These are phyloP conservation scores for Chaetomium cochliodes DNA, from an alignment of 495 filamentous ascomycete species.

Conservation along the genomic window DNA sequence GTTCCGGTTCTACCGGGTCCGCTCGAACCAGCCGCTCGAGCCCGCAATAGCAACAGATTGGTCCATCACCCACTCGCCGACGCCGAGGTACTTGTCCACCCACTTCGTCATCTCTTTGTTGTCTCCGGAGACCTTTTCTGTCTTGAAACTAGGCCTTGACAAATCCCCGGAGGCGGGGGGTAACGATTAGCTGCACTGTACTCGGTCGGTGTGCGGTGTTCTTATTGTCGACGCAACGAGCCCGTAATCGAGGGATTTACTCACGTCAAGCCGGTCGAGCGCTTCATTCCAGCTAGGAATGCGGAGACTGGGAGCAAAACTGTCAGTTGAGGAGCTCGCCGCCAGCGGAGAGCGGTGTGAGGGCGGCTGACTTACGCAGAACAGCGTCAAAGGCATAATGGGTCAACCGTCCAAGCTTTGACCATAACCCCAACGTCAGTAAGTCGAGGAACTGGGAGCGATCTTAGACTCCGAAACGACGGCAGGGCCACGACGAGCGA, in stretches of 20 bases:
- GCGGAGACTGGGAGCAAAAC: slow-evolving; percentile 69
- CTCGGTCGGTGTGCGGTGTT: background rate
- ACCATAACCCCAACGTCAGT: slow-evolving; percentile 59
- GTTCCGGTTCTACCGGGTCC: slow-evolving; percentile 63
- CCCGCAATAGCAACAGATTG: slow-evolving; percentile 89
- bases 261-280: slow-evolving; percentile 96
- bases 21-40: slow-evolving; percentile 83
- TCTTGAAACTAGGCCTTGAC: slow-evolving; percentile 76
- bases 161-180: slow-evolving; percentile 37
- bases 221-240: background rate
- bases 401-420: slow-evolving; percentile 83
- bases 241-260: slow-evolving; percentile 37
- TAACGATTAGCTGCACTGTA: slow-evolving; percentile 28
- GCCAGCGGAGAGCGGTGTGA: background rate
- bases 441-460: slow-evolving; percentile 57
- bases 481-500: slow-evolving; percentile 14
- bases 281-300: slow-evolving; percentile 92
- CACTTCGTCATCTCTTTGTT: slow-evolving; percentile 83
- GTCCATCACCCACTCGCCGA: slow-evolving; percentile 98
- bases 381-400: slow-evolving; percentile 98
- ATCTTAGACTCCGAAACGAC: slow-evolving; percentile 38
- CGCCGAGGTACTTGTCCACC: slow-evolving; percentile 91
- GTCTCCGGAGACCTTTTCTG: slow-evolving; percentile 75
- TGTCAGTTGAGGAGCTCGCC: background rate
- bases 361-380: slow-evolving; percentile 64